Conservation (phyloP, 257 asterid species). For the Euphrasia confusa region DNA sequence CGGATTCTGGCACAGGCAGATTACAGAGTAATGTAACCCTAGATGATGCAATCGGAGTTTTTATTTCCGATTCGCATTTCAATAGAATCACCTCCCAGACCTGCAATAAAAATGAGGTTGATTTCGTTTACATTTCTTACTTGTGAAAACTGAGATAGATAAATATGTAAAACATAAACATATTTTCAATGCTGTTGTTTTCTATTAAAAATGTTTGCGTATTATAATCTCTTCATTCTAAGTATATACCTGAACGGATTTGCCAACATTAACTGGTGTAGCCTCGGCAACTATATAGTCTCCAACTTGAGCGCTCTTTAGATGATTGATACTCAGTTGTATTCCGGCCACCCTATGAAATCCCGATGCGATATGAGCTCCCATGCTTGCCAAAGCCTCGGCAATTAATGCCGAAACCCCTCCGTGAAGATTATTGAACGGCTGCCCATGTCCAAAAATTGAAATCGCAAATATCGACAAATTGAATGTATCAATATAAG, state of each 20-base stretch:
- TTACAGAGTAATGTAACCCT: conserved; percentile 62
- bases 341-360: conserved; percentile 47
- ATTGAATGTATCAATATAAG: not conserved
- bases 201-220: too few species aligned
- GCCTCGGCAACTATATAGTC: conserved; percentile 77
- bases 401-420: conserved; percentile 59
- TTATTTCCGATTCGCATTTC: conserved; percentile 43
- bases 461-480: not conserved
- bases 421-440: conserved; percentile 52
- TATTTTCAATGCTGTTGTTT: too few species aligned
- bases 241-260: conserved; percentile 55
- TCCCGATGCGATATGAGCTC: conserved; percentile 54
- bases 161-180: not conserved
- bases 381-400: conserved; percentile 58
- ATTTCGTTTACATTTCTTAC: not conserved
- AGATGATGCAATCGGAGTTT: conserved; percentile 56
- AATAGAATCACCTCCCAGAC: conserved; percentile 77
- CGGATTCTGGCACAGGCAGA: conserved; percentile 54
- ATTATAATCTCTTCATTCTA: too few species aligned
- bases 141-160: not conserved
- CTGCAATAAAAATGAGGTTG: conserved; percentile 23
- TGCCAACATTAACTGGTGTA: conserved; percentile 60
- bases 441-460: conserved; percentile 30
- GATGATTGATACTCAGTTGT: conserved; percentile 54
- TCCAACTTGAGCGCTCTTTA: conserved; percentile 61